Percentiles rank a stretch among this genome's conserved stretches.
phyloP scores from a whole-genome alignment of 768 basidiomycete genomes.

The Lyophyllum atratum region DNA sequence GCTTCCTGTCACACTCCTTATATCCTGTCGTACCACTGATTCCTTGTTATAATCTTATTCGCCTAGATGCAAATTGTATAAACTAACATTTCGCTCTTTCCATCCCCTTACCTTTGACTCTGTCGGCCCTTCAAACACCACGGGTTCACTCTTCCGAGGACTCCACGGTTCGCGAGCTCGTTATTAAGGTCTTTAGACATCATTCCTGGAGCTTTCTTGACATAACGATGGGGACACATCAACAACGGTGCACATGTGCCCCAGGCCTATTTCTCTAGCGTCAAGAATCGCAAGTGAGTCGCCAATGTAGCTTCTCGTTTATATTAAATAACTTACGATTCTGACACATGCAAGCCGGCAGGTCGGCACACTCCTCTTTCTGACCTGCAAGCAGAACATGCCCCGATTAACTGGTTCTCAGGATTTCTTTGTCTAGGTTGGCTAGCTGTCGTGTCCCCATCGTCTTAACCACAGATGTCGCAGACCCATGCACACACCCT shows the following conservation, averaged over 20 bases:
- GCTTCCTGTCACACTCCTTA: constrained; percentile 5
- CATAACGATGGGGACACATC: not conserved
- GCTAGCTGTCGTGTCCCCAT: not conserved
- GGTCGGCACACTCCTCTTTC: not conserved
- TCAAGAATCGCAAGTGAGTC: constrained; percentile 4
- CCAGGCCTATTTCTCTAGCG: not conserved
- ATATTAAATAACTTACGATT: not conserved
- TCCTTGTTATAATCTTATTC: constrained; percentile 22
- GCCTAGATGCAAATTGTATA: constrained; percentile 28
- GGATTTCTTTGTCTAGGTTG: too few relatives aligned
- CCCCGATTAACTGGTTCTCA: too few relatives aligned
- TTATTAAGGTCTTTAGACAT: not conserved
- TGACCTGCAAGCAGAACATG: not conserved
- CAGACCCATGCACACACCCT: too few relatives aligned
- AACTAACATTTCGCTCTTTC: constrained; percentile 22
- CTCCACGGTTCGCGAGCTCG: constrained; percentile 10
- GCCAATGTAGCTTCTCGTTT: not conserved
- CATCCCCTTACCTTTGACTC: constrained; percentile 11
- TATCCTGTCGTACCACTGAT: constrained; percentile 15
- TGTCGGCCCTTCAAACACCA: not conserved
- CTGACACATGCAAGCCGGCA: constrained; percentile 1
- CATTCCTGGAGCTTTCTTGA: constrained; percentile 2
- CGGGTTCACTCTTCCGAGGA: constrained; percentile 21
- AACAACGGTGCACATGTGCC: too few relatives aligned
- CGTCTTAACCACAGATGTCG: not conserved